Conservation (phyloP, 1,139 yeast species). For the Ogataea hybrid region DNA sequence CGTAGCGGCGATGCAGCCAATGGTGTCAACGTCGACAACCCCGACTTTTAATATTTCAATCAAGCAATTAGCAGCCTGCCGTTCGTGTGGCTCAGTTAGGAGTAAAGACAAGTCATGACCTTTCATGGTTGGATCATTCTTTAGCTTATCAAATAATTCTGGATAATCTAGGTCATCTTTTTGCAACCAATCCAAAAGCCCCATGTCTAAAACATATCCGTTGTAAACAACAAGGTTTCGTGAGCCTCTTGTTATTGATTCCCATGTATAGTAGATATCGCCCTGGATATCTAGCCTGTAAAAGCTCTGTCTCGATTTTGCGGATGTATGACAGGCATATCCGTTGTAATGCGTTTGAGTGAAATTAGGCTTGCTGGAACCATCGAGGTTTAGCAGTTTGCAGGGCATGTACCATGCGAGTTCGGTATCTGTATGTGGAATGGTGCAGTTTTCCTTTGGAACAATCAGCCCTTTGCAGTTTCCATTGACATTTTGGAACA, state of each 20-base stretch:
- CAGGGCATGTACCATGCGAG: slow-evolving; percentile 98
- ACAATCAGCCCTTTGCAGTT: slow-evolving; percentile 78
- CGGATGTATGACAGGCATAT: slow-evolving; percentile 88
- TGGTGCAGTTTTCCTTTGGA: slow-evolving; percentile 69
- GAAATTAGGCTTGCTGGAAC: slow-evolving; percentile 62
- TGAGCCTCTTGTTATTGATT: slow-evolving; percentile 66
- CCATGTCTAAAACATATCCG: slow-evolving; percentile 83
- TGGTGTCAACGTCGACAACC: slow-evolving; percentile 79
- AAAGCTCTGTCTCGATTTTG: slow-evolving; percentile 63
- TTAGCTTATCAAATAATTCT: slow-evolving; percentile 59
- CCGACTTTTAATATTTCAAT: slow-evolving; percentile 91
- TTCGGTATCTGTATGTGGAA: slow-evolving; percentile 63
- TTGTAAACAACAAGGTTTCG: slow-evolving; percentile 83
- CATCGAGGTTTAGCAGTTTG: slow-evolving; percentile 64
- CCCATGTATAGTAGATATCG: slow-evolving; percentile 89
- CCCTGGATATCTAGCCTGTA: slow-evolving; percentile 62
- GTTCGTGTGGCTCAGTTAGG: slow-evolving; percentile 65
- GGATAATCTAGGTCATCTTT: slow-evolving; percentile 72
- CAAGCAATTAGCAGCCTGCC: slow-evolving; percentile 76
- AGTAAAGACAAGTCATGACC: slow-evolving; percentile 85
- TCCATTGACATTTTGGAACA: slow-evolving; percentile 95
- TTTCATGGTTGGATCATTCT: slow-evolving; percentile 49
- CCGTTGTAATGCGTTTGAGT: slow-evolving; percentile 68
- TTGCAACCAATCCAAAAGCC: slow-evolving; percentile 71
- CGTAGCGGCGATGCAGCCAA: slow-evolving; percentile 94